Base-by-base conservation (phyloP, 108 stramenopile species). In the Cyclostephanos invisitatus region DNA sequence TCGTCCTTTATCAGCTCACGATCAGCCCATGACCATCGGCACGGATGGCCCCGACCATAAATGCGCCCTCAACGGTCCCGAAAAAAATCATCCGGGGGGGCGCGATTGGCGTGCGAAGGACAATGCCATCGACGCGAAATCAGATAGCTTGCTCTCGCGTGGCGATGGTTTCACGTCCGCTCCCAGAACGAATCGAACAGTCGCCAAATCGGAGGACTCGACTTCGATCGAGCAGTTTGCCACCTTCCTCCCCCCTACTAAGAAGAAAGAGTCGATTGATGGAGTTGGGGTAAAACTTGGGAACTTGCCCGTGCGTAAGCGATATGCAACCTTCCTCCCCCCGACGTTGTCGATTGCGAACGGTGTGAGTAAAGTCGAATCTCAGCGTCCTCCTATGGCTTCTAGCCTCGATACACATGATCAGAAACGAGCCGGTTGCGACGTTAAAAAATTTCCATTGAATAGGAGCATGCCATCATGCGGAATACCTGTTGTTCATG, bases 401-500 rank as follows among this genome's bases (percentile, higher is more conserved):
- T 15, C 38, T 10, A 20, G 10, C 5, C 9, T 7, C 9, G 18
- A 18, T n/a, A 37, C 1, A 14, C 18, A 20, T 15, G 22, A 6
- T 0, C 6, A 3, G 24, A 53, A 18, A 20, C n/a, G 51, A 4
- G 22, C 24, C 11, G 51, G 51, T 24, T 18, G 6, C 6, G 24
- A 17, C 32, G 24, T 28, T 25, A 57, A 22, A 0, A 35, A 25
- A 0, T 2, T 27, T 9, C 53, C 25, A 9, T 54, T 54, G 53
- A 54, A 54, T 27, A 62, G 54, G 54, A 64, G 17, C 38, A 40
- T 61, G 42, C 35, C 51, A 35, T 71, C 70, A 35, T 60, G 60
- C 22, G 58, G 17, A 7, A 71, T 51, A 29, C 60, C 38, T 36
- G 35, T 21, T 64, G 21, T 1, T n/a, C 36, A 36, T 7, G 1